Base-by-base conservation (phyloP, 495 filamentous ascomycete species). In the Hypomontagnella submonticulosa region DNA sequence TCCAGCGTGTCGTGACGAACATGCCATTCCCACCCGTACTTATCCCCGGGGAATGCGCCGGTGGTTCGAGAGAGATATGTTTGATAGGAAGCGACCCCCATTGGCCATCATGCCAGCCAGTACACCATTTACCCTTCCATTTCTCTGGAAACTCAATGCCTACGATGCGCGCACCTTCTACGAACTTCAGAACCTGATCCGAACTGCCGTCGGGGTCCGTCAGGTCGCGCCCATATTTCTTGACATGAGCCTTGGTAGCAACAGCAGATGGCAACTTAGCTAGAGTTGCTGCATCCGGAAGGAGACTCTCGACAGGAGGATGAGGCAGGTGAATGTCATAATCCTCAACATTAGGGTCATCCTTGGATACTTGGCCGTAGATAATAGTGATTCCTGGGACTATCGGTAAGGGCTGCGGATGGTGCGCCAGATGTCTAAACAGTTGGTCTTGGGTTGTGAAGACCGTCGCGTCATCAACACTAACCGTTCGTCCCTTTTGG, bases 311-410 rank as follows among this genome's bases (percentile, higher is more conserved):
- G 0, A 71, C 50, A 4, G 70, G 66, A 4, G 74, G 66, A 6
- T 78, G 66, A 8, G 70, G 73, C 42, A 83, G 76, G 61, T 79
- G 77, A 11, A 83, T 34, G 49, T 83, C 79, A 38, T 79, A 81
- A 46, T 79, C 72, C 19, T 73, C 58, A 5, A 34, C 52, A 55
- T 63, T 19, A 5, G 69, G 47, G 18, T 70, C 51, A 44, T 44
- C 38, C 43, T 63, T 57, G n/a, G 55, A 36, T 44, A 70, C 20
- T 30, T 63, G 38, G 0, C 79, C 79, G 52, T 83, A 81, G 4
- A 74, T 51, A 4, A 79, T 71, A 0, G 61, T 67, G 4, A 81
- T 58, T 12, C 79, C 79, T 0, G 72, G 47, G 11, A 81, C 58
- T 5, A 69, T 54, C 0, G 79, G 71, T 1, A 81, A 57, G 5